Conservation (phyloP, 2,329 filamentous ascomycete species). For the Colletotrichum sojae region DNA sequence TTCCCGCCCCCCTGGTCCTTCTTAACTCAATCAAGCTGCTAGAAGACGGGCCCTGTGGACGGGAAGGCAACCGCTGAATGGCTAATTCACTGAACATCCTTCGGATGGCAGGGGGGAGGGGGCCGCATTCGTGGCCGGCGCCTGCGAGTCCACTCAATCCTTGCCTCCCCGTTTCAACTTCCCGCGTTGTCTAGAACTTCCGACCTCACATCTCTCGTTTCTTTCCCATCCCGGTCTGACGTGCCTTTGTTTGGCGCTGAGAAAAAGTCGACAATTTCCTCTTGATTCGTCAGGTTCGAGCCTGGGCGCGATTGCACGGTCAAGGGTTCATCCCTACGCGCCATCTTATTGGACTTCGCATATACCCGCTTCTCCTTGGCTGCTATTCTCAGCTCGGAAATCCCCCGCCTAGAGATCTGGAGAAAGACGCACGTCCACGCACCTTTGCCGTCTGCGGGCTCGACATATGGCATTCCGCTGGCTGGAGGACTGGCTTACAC, state of each 20-base stretch:
- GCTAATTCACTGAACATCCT: no score
- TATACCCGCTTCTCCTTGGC: slow-evolving; percentile 22
- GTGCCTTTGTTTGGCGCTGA: slow-evolving; percentile 36
- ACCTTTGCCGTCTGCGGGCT: no score
- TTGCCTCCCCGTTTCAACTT: slow-evolving; percentile 8
- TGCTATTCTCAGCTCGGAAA: slow-evolving; percentile 31
- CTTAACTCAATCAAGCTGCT: no score
- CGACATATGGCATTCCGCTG: no score
- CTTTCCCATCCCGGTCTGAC: neutral
- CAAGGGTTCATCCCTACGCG: neutral
- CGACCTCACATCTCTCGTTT: slow-evolving; percentile 5
- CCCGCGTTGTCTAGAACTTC: neutral
- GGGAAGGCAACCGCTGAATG: slow-evolving; percentile 26
- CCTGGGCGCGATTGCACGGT: slow-evolving; percentile 2
- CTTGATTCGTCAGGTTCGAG: slow-evolving; percentile 12
- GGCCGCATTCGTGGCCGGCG: slow-evolving; percentile 36
- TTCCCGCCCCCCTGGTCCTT: slow-evolving; percentile 21
- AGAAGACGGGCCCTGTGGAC: slow-evolving; percentile 9
- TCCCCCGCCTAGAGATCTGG: slow-evolving; percentile 27
- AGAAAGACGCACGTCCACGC: no score
- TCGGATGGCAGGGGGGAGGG: neutral
- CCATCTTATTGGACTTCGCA: slow-evolving; percentile 28
- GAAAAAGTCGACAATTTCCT: neutral
- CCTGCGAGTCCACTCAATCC: slow-evolving; percentile 38
- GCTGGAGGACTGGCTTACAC: no score